Conservation (phyloP, 2,329 filamentous ascomycete species). For the Nemania bipapillata region DNA sequence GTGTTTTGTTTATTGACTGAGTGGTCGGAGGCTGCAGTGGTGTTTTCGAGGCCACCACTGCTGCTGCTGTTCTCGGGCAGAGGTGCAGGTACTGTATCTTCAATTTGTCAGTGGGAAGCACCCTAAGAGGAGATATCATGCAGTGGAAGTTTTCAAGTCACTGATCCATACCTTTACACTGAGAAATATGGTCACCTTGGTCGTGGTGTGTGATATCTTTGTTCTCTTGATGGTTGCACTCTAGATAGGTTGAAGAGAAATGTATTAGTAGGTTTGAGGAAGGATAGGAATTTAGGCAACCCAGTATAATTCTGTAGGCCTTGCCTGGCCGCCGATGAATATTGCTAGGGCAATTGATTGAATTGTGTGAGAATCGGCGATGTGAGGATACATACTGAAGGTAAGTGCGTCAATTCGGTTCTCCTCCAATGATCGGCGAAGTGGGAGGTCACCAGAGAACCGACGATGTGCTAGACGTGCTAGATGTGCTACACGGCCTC, state of each 20-base stretch:
- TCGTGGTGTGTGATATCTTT: neutral
- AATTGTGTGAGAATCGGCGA: neutral
- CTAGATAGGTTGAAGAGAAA: constrained; percentile 7
- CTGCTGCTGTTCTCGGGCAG: neutral
- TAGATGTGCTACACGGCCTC: constrained; percentile 1
- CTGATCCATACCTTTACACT: constrained; percentile 5
- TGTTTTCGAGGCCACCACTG: constrained; percentile 3
- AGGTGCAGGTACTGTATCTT: constrained; percentile 23
- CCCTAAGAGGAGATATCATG: neutral
- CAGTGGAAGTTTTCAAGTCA: neutral
- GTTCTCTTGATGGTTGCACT: neutral
- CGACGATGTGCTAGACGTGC: constrained; percentile 10
- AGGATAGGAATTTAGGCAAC: neutral
- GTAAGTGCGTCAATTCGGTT: neutral
- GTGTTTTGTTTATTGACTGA: constrained; percentile 2
- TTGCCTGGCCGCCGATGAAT: neutral
- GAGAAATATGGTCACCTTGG: neutral
- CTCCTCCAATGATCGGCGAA: neutral
- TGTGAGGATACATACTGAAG: constrained; percentile 20
- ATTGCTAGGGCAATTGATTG: neutral
- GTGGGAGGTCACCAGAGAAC: constrained; percentile 16
- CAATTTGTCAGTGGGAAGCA: neutral
- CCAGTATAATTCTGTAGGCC: neutral
- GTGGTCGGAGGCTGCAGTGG: neutral
- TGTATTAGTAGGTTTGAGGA: constrained; percentile 12